These are phyloP conservation scores for Pseudonitzschia multiseries DNA, from an alignment of 108 stramenopile species.

Conservation along the genomic window DNA sequence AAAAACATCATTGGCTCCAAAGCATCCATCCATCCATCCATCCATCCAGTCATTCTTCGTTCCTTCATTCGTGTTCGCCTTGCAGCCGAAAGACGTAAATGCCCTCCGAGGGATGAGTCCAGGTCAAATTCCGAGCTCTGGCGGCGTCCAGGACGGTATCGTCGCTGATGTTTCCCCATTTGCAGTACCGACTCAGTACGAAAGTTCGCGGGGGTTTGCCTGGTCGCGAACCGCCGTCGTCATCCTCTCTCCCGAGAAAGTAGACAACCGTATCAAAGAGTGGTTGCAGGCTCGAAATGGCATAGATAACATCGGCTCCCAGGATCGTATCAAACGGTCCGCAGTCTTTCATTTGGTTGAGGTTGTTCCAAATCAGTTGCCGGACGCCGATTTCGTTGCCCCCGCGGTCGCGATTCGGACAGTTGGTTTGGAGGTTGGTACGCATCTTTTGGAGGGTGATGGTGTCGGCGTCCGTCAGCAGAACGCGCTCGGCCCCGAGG, in stretches of 20 bases:
- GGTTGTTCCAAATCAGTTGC: constrained; percentile 67
- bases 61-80: neutral
- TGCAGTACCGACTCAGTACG: constrained; percentile 29
- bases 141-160: constrained; percentile 39
- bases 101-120: constrained; percentile 36
- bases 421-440: constrained; percentile 31
- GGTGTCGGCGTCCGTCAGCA: constrained; percentile 54
- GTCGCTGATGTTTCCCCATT: constrained; percentile 34
- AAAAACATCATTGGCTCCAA: no score
- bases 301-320: constrained; percentile 29
- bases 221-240: neutral
- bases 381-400: constrained; percentile 44
- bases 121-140: constrained; percentile 26
- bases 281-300: constrained; percentile 23
- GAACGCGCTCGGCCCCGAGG: constrained; percentile 29
- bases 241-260: neutral
- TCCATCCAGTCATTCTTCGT: no score
- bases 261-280: constrained; percentile 26
- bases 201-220: neutral
- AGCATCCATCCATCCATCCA: no score
- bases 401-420: neutral
- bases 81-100: constrained; percentile 26
- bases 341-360: constrained; percentile 9
- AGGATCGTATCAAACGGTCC: constrained; percentile 67
- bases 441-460: constrained; percentile 37